Percentiles rank a stretch among this genome's conserved stretches.
Evolutionary conservation across 805 yeast species (phyloP).

Genomic region (Ogataea parapolymorpha): DNA sequence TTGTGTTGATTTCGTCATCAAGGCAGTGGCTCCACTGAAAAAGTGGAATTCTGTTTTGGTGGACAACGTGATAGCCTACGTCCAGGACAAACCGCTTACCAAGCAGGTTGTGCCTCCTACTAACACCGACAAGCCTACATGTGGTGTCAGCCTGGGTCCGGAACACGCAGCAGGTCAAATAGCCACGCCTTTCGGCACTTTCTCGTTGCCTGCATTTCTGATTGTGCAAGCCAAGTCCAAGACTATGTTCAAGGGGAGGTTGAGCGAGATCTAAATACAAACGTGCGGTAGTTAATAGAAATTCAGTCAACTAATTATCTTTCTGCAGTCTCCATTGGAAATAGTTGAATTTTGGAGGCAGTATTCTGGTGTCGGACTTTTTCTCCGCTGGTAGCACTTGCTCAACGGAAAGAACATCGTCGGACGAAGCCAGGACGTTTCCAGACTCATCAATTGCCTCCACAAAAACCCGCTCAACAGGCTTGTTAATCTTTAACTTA

Average conservation of each 20-base stretch:
- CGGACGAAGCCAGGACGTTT: conserved; percentile 15
- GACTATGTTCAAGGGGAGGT: conserved; percentile 13
- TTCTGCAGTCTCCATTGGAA: conserved; percentile 1
- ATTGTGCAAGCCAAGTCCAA: conserved; percentile 19
- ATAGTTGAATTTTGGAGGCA: background rate
- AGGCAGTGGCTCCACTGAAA: conserved; percentile 18
- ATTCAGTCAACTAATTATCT: too few relatives aligned
- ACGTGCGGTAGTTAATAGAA: too few relatives aligned
- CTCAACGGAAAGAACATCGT: conserved; percentile 10
- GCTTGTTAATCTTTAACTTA: background rate
- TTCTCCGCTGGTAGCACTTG: conserved; percentile 6
- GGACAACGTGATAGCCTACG: conserved; percentile 16
- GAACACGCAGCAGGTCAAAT: conserved; percentile 27
- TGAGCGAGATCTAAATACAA: background rate
- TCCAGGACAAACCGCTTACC: conserved; percentile 1
- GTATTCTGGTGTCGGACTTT: background rate
- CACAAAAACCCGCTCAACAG: conserved; percentile 11
- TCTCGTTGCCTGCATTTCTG: conserved; percentile 21
- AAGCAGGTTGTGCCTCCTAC: background rate
- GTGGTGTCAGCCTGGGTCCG: conserved; percentile 27
- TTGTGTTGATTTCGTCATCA: conserved; percentile 24
- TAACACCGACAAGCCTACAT: background rate
- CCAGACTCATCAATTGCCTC: conserved; percentile 20
- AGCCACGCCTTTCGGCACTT: conserved; percentile 22
- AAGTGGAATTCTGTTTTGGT: conserved; percentile 16